These are phyloP conservation scores for Salix arbutifolia DNA, from an alignment of 345 rosid species.

Conservation along the genomic window DNA sequence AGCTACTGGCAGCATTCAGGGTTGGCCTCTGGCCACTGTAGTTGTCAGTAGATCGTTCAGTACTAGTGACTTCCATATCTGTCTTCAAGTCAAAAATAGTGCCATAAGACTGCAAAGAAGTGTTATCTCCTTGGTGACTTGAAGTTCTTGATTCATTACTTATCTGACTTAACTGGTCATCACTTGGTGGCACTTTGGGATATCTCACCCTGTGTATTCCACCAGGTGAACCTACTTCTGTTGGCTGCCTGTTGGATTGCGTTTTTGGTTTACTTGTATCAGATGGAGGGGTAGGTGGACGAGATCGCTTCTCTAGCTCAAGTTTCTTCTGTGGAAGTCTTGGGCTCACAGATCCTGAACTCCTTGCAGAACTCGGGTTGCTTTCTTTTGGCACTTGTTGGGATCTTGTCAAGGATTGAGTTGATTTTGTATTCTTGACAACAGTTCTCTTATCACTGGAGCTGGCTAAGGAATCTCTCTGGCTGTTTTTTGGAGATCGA, in stretches of 20 bases:
- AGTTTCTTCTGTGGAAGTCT: constrained; percentile 74
- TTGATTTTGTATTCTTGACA: constrained; percentile 36
- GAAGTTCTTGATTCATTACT: constrained; percentile 67
- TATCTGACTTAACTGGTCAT: constrained; percentile 70
- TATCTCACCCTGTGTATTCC: constrained; percentile 48
- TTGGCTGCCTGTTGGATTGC: constrained; percentile 34
- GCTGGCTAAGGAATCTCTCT: constrained; percentile 32
- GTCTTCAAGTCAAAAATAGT: constrained; percentile 32
- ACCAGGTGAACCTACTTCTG: constrained; percentile 57
- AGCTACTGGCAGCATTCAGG: constrained; percentile 27
- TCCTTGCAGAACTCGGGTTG: constrained; percentile 36
- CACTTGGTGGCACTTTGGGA: constrained; percentile 41
- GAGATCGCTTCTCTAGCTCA: constrained; percentile 64
- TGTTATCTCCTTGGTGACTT: constrained; percentile 53
- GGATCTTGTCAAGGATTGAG: constrained; percentile 42
- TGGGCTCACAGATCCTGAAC: constrained; percentile 69
- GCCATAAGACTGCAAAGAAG: constrained; percentile 54
- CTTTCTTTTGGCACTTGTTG: constrained; percentile 48
- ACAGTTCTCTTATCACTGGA: constrained; percentile 48
- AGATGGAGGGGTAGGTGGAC: constrained; percentile 82
- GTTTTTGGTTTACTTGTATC: constrained; percentile 60
- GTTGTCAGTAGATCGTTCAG: constrained; percentile 28
- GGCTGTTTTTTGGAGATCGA: constrained; percentile 39
- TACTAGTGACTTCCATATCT: constrained; percentile 34
- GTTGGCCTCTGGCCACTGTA: constrained; percentile 42